Evolutionary conservation across 1,284 basidiomycete genomes (phyloP).

Genomic region (Rhodotorula sp.): DNA sequence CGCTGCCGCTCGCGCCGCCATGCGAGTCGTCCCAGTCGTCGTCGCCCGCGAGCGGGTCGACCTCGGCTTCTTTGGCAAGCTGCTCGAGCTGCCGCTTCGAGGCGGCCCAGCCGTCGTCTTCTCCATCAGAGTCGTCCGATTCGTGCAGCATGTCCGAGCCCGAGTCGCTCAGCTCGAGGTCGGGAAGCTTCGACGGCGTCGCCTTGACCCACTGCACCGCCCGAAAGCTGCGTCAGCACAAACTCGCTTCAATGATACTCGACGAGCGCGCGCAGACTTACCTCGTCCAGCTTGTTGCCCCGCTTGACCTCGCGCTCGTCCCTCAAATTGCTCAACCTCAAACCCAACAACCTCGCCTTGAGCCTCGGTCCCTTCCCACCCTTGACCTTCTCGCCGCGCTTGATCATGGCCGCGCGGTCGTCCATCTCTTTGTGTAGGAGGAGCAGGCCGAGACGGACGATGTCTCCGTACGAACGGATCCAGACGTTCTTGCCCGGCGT

Average conservation of each 20-base stretch:
- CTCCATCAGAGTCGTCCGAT: slow-evolving; percentile 11
- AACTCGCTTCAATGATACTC: not conserved
- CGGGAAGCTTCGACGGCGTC: not conserved
- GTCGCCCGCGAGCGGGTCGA: slow-evolving; percentile 1
- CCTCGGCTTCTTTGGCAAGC: slow-evolving; percentile 2
- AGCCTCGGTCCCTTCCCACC: slow-evolving; percentile 19
- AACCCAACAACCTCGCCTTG: slow-evolving; percentile 39
- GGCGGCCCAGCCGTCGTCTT: slow-evolving; percentile 9
- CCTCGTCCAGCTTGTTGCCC: slow-evolving; percentile 13
- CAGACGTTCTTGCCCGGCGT: slow-evolving; percentile 57
- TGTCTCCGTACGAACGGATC: slow-evolving; percentile 31
- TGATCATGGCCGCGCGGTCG: slow-evolving; percentile 19
- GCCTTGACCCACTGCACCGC: not conserved
- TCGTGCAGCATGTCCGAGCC: slow-evolving; percentile 5
- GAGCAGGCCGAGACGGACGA: slow-evolving; percentile 29
- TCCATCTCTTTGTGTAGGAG: slow-evolving; percentile 37
- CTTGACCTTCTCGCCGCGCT: slow-evolving; percentile 18
- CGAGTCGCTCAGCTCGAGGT: slow-evolving; percentile 10
- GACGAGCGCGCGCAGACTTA: not conserved
- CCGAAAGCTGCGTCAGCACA: not conserved
- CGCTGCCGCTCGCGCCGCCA: slow-evolving; percentile 4
- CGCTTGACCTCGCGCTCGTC: slow-evolving; percentile 33
- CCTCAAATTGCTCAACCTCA: slow-evolving; percentile 38
- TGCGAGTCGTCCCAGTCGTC: slow-evolving; percentile 1
- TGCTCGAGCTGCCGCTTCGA: slow-evolving; percentile 19